phyloP scores from a whole-genome alignment of 2,329 filamentous ascomycete genomes.

The Microsporum ferrugineum region DNA sequence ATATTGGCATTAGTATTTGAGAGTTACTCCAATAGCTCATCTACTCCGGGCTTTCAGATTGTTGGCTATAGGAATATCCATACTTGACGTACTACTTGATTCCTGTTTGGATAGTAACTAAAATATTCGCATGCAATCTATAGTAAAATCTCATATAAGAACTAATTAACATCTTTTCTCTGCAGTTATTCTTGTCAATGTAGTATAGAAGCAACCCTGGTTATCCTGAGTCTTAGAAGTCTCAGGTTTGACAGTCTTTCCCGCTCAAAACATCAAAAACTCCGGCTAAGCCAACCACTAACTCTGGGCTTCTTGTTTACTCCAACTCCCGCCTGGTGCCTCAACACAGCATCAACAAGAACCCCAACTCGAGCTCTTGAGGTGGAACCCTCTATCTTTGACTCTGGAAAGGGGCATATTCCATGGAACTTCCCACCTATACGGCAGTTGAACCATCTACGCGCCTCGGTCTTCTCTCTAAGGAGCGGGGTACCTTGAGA shows the following conservation, averaged over 20 bases:
- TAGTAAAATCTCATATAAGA: too few relatives aligned
- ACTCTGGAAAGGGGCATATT: background rate
- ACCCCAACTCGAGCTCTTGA: background rate
- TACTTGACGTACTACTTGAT: background rate
- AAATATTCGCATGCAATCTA: too few relatives aligned
- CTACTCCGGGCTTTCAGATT: background rate
- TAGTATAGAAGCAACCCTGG: background rate
- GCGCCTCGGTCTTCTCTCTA: background rate
- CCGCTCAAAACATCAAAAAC: background rate
- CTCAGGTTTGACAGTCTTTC: background rate
- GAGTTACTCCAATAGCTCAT: background rate
- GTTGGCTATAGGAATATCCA: background rate
- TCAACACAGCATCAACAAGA: background rate
- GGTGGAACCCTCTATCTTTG: background rate
- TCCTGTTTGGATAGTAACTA: too few relatives aligned
- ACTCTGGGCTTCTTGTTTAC: background rate
- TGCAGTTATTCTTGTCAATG: too few relatives aligned
- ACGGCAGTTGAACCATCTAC: background rate
- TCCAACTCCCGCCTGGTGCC: background rate
- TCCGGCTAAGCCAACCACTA: background rate
- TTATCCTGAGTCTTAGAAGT: background rate
- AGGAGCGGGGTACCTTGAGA: constrained; percentile 3
- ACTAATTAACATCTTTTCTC: too few relatives aligned
- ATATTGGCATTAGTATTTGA: background rate
- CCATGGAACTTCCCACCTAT: background rate